Evolutionary conservation across 2,329 filamentous ascomycete species (phyloP).

Genomic region (Ceratocystis smalleyi): DNA sequence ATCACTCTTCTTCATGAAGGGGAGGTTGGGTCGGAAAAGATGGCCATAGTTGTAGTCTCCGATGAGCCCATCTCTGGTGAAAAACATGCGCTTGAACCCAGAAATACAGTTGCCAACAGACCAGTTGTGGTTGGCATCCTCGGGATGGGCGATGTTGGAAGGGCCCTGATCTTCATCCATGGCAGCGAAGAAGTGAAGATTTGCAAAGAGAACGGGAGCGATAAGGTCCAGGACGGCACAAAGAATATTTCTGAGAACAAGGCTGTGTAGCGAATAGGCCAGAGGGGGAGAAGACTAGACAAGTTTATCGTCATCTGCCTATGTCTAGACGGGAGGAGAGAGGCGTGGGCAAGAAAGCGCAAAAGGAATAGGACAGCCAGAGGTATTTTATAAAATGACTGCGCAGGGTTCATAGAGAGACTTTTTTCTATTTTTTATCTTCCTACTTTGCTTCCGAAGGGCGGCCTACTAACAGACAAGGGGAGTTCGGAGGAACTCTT

Average conservation of each 20-base stretch:
- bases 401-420: not conserved
- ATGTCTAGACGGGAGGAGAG: not conserved
- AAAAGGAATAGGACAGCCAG: not conserved
- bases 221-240: not conserved
- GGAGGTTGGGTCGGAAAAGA: constrained; percentile 67
- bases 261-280: not conserved
- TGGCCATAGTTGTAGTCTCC: constrained; percentile 84
- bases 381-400: not conserved
- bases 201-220: not conserved
- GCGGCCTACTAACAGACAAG: not conserved
- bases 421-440: not conserved
- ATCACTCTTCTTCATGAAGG: constrained; percentile 54
- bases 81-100: constrained; percentile 27
- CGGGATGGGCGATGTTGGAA: constrained; percentile 32
- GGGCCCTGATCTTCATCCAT: constrained; percentile 45
- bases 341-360: not conserved
- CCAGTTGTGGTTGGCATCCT: constrained; percentile 22
- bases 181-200: constrained; percentile 9
- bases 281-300: not conserved
- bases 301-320: not conserved
- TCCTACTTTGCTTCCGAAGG: not conserved
- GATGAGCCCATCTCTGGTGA: constrained; percentile 55
- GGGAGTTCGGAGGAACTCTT: not conserved
- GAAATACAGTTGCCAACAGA: constrained; percentile 19
- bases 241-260: not conserved